Base-by-base conservation (phyloP, 169 alveolate genomes). In the Plasmodium knowlesi region DNA sequence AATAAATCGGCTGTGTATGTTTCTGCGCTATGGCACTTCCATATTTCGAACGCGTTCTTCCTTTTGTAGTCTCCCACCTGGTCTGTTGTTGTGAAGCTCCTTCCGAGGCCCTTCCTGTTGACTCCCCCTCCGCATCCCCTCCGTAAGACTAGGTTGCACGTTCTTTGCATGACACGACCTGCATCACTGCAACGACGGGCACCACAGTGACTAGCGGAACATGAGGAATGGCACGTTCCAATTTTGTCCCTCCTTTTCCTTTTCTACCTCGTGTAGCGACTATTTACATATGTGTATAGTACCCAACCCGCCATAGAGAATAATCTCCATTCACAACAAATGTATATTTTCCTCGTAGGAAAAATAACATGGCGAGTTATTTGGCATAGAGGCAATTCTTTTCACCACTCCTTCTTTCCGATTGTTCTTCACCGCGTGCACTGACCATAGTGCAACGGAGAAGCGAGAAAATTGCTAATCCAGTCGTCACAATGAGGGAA, bases 21-120 rank as follows among this genome's bases (percentile, higher is more conserved):
- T 30, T 41, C 12, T 57, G 53, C 14, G 37, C 34, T 25, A 8
- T 73, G 37, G 41, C 71, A 88, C 32, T 78, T 80, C 72, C 82
- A 88, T 34, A 88, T 76, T 41, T 88, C 54, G 70, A 79, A 88
- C n/a, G 53, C 50, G 73, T 88, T 88, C 19, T 28, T 39, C 34
- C 72, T 39, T 30, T 83, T 83, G 43, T 83, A 61, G 16, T 83
- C 43, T 61, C 22, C 76, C 28, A 9, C 67, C 16, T 12, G 32
- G 10, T 67, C 9, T 50, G 86, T 2, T 50, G 86, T 80, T 8
- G 61, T 57, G 73, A 80, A 2, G 37, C 5, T 80, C 61, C 41
- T 80, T 28, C 19, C 8, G 61, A 25, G n/a, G 3, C 22, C 54
- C 54, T 5, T 79, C 30, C 30, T 73, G 28, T 30, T 73, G n/a